Evolutionary conservation across 2,329 filamentous ascomycete genomes (phyloP).

Genomic region (Sarocladium oryzae): DNA sequence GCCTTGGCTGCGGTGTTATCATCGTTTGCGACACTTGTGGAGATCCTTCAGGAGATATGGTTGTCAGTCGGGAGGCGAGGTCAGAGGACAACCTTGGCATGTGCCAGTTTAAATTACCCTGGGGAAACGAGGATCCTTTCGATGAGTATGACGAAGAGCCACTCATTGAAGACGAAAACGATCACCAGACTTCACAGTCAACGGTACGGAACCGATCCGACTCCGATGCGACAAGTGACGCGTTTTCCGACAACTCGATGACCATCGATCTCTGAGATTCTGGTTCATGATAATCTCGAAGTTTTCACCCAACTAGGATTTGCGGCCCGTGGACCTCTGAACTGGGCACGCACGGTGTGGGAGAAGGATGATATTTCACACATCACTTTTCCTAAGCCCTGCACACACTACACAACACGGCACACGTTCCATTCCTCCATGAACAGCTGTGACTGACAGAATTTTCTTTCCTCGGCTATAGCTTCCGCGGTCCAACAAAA

Average conservation of each 20-base stretch:
- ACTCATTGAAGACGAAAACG: constrained; percentile 20
- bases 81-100: constrained; percentile 16
- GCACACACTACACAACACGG: neutral
- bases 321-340: neutral
- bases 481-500: constrained; percentile 84
- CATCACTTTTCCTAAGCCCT: neutral
- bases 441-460: constrained; percentile 34
- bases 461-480: constrained; percentile 41
- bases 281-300: neutral
- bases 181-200: constrained; percentile 4
- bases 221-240: constrained; percentile 6
- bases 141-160: constrained; percentile 33
- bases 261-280: constrained; percentile 4
- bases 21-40: constrained; percentile 37
- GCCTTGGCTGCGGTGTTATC: constrained; percentile 39
- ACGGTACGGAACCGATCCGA: neutral
- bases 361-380: neutral
- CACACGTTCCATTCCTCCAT: constrained; percentile 4
- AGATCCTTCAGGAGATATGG: constrained; percentile 10
- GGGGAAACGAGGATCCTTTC: constrained; percentile 25
- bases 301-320: neutral
- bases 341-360: neutral
- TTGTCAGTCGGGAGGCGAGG: constrained; percentile 4
- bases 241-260: constrained; percentile 6
- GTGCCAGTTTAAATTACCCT: constrained; percentile 23